Conservation (phyloP, 345 rosid genomes). For the Gossypium longicalyx region DNA sequence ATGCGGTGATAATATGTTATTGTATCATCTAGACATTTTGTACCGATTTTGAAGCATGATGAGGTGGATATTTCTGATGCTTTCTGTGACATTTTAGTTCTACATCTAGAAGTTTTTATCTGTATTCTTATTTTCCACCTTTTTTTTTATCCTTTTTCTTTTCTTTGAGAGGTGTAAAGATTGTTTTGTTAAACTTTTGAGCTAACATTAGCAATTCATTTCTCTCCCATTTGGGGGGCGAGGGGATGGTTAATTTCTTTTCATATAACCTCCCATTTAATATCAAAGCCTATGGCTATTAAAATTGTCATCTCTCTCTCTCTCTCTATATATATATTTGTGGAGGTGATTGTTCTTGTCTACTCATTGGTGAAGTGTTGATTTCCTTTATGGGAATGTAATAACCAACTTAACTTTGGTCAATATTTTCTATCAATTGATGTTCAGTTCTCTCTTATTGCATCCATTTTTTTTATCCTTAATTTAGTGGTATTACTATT, state of each 20-base stretch:
- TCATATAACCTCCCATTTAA: background rate
- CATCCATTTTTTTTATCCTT: background rate
- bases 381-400: background rate
- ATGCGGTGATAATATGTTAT: background rate
- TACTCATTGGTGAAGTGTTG: background rate
- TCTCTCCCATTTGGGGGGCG: background rate
- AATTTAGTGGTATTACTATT: background rate
- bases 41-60: constrained; percentile 1
- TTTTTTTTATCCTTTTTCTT: background rate
- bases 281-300: background rate
- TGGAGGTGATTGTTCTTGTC: background rate
- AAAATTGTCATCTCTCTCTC: background rate
- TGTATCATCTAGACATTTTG: background rate
- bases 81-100: background rate
- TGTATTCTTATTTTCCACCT: background rate
- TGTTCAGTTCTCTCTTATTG: background rate
- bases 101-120: background rate
- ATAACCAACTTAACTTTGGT: background rate
- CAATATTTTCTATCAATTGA: background rate
- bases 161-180: background rate
- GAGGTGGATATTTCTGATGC: background rate
- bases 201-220: background rate
- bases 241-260: background rate
- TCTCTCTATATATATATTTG: background rate
- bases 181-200: background rate